phyloP scores from a whole-genome alignment of 257 asterid genomes.

The Craterostigma plantagineum region DNA sequence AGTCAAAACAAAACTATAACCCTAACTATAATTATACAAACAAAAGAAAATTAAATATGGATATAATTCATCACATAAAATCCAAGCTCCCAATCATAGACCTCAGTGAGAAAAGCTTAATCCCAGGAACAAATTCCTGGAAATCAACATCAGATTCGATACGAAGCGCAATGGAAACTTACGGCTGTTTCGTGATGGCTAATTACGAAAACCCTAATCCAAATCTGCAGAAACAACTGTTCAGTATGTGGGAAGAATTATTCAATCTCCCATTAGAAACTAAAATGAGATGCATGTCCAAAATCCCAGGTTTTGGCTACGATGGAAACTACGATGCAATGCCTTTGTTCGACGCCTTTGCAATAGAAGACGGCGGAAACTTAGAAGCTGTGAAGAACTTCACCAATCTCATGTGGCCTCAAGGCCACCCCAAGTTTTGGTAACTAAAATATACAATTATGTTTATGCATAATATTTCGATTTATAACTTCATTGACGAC shows the following conservation, averaged over 20 bases:
- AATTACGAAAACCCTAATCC: background rate
- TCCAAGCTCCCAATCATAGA: background rate
- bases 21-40: no score
- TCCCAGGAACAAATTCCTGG: background rate
- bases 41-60: background rate
- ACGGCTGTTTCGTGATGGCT: background rate
- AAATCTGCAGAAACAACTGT: background rate
- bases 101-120: background rate
- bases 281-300: slow-evolving; percentile 11
- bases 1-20: no score
- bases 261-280: slow-evolving; percentile 12
- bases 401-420: slow-evolving; percentile 23
- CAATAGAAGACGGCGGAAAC: slow-evolving; percentile 15
- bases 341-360: slow-evolving; percentile 29
- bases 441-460: no score
- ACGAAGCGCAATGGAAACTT: background rate
- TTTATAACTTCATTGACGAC: no score
- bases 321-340: slow-evolving; percentile 11
- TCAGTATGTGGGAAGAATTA: slow-evolving; percentile 1
- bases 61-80: no score
- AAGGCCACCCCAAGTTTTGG: slow-evolving; percentile 17
- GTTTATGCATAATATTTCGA: no score
- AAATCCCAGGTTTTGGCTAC: slow-evolving; percentile 19
- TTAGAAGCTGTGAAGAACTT: slow-evolving; percentile 9
- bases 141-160: background rate